Base-by-base conservation (phyloP, 805 yeast genomes). In the Danielozyma ontarioensis region DNA sequence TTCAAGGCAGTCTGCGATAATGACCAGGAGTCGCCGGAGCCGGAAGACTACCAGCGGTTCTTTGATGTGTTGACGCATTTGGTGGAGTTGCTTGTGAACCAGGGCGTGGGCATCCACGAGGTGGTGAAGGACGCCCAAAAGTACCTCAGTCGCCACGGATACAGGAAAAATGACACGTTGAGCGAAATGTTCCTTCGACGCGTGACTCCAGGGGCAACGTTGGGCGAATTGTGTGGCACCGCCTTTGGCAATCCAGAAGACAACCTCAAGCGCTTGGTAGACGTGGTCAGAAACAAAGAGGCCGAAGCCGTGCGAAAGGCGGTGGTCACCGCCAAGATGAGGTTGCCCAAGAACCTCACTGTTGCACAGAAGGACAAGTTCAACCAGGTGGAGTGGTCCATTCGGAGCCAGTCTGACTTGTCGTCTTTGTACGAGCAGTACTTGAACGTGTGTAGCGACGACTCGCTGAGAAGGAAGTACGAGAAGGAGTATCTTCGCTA, bases 401-500 rank as follows among this genome's bases (percentile, higher is more conserved):
- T 75, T 11, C 74, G 76, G 45, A 44, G 64, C 31, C 50, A 64
- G 6, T 76, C 84, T 1, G 64, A 69, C 26, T 51, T 87, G 5
- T 76, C 78, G 3, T 44, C 48, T 2, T 61, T 82, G 10, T 83
- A 80, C 53, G 62, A 68, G 19, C 62, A 65, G 36, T 59, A 80
- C 32, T 67, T 87, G 32, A 78, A 83, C 46, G 51, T 74, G 11
- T 50, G 62, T 23, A 68, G 76, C 45, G 82, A 83, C 46, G 94
- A 84, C 45, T 66, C 54, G 1, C 48, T 59, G 30, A 74, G 97
- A 47, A 59, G 73, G 15, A 46, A 54, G 8, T 55, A 70, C 27
- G 96, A 93, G 56, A 77, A 74, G 13, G 68, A 72, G 25, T 68
- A 71, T 44, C 55, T 93, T 25, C 66, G 70, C 35, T 77, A 78